Conservation (phyloP, 2,329 filamentous ascomycete species). For the Aspergillus intermedius region DNA sequence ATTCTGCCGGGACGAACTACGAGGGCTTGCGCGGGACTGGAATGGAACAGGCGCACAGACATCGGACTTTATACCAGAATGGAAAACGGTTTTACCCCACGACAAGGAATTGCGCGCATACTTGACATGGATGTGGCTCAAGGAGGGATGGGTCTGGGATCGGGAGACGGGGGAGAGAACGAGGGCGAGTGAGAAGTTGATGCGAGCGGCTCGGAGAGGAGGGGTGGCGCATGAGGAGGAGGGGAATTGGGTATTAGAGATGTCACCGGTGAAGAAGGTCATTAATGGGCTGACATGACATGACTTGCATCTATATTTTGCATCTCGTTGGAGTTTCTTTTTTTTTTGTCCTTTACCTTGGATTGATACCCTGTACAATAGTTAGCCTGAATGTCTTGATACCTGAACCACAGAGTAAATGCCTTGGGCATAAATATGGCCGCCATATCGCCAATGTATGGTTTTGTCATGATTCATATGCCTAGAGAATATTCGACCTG, state of each 20-base stretch:
- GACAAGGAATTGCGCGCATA: slow-evolving; percentile 89
- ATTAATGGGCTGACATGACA: slow-evolving; percentile 17
- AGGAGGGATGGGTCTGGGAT: slow-evolving; percentile 79
- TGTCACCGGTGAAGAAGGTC: slow-evolving; percentile 26
- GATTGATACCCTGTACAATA: slow-evolving; percentile 7
- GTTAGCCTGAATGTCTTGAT: not conserved
- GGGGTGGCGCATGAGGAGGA: slow-evolving; percentile 38
- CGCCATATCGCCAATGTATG: not conserved
- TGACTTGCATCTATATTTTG: not conserved
- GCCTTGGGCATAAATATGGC: not conserved
- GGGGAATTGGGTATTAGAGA: slow-evolving; percentile 34
- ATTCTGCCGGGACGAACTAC: slow-evolving; percentile 75
- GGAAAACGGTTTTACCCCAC: slow-evolving; percentile 74
- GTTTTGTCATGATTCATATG: too few relatives aligned
- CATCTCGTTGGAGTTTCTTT: slow-evolving; percentile 1
- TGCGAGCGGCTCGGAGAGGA: slow-evolving; percentile 32
- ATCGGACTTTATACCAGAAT: slow-evolving; percentile 68
- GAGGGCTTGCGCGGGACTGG: slow-evolving; percentile 61
- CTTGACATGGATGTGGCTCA: slow-evolving; percentile 86
- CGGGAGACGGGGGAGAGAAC: slow-evolving; percentile 55
- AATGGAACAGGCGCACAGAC: slow-evolving; percentile 49
- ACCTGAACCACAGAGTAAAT: not conserved
- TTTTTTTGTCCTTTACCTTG: not conserved
- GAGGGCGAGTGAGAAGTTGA: slow-evolving; percentile 32
- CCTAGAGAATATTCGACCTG: not conserved